Evolutionary conservation across 2,329 filamentous ascomycete species (phyloP).

Genomic region (Hirsutella rhossiliensis): DNA sequence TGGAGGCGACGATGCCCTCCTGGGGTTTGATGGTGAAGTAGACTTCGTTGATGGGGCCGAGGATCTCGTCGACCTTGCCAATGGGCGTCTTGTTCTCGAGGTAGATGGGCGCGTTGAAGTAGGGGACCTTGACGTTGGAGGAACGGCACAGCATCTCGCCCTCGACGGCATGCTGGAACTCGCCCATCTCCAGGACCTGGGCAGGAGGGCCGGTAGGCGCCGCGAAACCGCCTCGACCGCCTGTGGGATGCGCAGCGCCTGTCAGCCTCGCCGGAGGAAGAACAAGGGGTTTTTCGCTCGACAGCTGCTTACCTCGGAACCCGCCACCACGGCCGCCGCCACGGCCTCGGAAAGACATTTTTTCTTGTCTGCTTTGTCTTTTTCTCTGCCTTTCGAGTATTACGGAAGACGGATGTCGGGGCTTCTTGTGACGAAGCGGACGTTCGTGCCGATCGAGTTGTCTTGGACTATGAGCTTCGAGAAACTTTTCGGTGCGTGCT

Average conservation of each 20-base stretch:
- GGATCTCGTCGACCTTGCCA: slow-evolving; percentile 96
- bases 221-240: slow-evolving; percentile 9
- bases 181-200: slow-evolving; percentile 61
- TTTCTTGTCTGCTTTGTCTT: neutral
- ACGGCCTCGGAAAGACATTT: slow-evolving; percentile 11
- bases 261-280: neutral
- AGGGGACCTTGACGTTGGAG: slow-evolving; percentile 88
- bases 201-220: slow-evolving; percentile 9
- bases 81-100: slow-evolving; percentile 96
- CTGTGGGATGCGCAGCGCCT: neutral
- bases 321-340: slow-evolving; percentile 9
- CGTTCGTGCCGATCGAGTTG: neutral
- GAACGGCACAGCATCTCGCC: slow-evolving; percentile 97
- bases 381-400: neutral
- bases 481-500: slow-evolving; percentile 5
- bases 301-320: slow-evolving; percentile 6
- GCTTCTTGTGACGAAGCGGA: neutral
- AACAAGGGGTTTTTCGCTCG: neutral
- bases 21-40: slow-evolving; percentile 97
- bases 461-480: neutral
- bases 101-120: slow-evolving; percentile 98
- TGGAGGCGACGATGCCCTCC: slow-evolving; percentile 88
- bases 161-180: slow-evolving; percentile 88
- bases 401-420: neutral
- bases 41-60: slow-evolving; percentile 94